Base-by-base conservation (phyloP, 192 early-diverging fungal species). In the Lunasporangiospora selenospora region DNA sequence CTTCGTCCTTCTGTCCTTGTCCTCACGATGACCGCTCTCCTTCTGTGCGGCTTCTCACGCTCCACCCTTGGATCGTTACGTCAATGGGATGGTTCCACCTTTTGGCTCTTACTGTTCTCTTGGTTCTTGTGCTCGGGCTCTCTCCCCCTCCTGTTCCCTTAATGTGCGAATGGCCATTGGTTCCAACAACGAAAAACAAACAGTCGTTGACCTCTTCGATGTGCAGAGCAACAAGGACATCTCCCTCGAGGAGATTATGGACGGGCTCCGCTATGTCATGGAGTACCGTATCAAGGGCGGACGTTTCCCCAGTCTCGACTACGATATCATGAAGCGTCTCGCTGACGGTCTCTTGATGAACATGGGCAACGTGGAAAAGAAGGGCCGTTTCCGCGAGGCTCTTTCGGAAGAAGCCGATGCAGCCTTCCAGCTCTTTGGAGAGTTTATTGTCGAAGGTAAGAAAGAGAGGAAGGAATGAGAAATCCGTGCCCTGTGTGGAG, bases 361-460 rank as follows among this genome's bases (percentile, higher is more conserved):
- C 48, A 95, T 89, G 84, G 80, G 80, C 6, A 80, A 88, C 27
- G 69, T 65, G 24, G 75, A 84, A 44, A 73, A 63, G 49, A 90
- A 89, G 31, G 82, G 83, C 27, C 77, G 91, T 30, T 60, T 95
- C 44, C 64, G 83, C 33, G 81, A 81, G 44, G 64, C 63, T 9
- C 77, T 89, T 16, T 89, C 94, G 2, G 77, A 83, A 37, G 93
- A 94, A 29, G 91, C 95, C 11, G 86, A 94, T 59, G 79, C 89
- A 16, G 93, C 95, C 16, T 96, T 96, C 77, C 86, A 84, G 31
- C 81, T 98, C 44, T 96, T 98, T 89, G 96, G 93, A 23, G 95
- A 97, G 79, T 97, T 98, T 67, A 62, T 97, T 30, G 89, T 94
- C 67, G 93, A 98, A 83, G 80, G 82, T 79, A 75, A 32, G n/a